phyloP scores from a whole-genome alignment of 1,284 basidiomycete species.

The Tilletia indica region DNA sequence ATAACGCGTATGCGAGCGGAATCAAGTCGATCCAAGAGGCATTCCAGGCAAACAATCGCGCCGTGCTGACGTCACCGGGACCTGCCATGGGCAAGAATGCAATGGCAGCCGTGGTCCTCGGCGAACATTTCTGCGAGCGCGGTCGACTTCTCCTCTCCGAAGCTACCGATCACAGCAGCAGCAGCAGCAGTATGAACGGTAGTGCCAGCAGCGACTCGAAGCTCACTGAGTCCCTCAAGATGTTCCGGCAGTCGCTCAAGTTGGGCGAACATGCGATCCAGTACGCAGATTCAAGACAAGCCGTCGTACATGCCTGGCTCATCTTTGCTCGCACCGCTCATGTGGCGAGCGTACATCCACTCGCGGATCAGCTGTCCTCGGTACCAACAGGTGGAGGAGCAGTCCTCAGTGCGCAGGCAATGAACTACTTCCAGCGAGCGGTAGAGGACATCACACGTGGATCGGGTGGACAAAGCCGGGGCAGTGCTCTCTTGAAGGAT shows the following conservation, averaged over 20 bases:
- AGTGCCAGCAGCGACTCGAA: constrained; percentile 25
- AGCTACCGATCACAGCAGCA: constrained; percentile 17
- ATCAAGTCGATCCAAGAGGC: constrained; percentile 44
- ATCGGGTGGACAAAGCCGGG: constrained; percentile 21
- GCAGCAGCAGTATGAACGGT: neutral
- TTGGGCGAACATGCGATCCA: constrained; percentile 53
- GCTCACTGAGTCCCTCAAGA: constrained; percentile 29
- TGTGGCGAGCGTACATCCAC: constrained; percentile 22
- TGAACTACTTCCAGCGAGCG: constrained; percentile 39
- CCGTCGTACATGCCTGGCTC: constrained; percentile 45
- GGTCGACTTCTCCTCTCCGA: constrained; percentile 13
- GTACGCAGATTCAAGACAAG: constrained; percentile 46
- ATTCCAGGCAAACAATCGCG: constrained; percentile 50
- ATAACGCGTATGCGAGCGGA: constrained; percentile 47
- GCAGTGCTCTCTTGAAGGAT: constrained; percentile 28
- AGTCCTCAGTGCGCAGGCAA: constrained; percentile 7
- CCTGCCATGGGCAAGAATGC: constrained; percentile 30
- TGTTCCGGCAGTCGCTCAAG: constrained; percentile 47
- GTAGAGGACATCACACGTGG: constrained; percentile 41
- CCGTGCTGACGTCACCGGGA: neutral
- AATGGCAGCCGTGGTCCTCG: constrained; percentile 48
- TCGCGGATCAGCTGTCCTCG: neutral
- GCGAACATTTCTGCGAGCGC: constrained; percentile 26
- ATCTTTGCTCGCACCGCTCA: constrained; percentile 49
- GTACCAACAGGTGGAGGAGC: neutral